These are phyloP conservation scores for Castanea mollissima DNA, from an alignment of 306 rosid genomes.

Conservation along the genomic window DNA sequence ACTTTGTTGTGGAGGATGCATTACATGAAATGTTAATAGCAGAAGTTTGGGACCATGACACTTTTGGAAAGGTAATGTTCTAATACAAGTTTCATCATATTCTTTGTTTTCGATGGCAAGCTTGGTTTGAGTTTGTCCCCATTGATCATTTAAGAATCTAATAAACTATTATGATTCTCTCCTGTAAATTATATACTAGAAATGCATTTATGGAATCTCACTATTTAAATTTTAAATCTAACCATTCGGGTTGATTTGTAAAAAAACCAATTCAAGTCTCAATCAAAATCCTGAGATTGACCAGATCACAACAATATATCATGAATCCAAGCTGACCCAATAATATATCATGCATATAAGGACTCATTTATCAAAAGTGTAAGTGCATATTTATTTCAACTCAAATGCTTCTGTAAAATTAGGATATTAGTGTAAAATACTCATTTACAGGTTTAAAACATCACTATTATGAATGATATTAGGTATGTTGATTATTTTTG, in stretches of 20 bases:
- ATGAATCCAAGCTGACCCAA: no score
- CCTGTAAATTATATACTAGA: not conserved
- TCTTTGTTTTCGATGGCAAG: not conserved
- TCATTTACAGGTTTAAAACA: no score
- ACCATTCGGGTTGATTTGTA: not conserved
- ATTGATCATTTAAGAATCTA: not conserved
- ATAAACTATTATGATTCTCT: not conserved
- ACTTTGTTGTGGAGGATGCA: constrained; percentile 94
- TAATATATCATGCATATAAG: no score
- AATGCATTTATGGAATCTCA: not conserved
- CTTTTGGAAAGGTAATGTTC: constrained; percentile 79
- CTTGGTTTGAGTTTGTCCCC: not conserved
- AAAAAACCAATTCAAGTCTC: not conserved
- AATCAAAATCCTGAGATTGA: not conserved
- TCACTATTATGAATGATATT: no score
- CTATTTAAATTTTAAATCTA: not conserved
- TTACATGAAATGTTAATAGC: constrained; percentile 77
- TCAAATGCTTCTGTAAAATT: no score
- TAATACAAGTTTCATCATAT: constrained; percentile 3
- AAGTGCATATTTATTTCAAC: no score
- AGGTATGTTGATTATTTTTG: no score
- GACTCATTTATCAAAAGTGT: no score
- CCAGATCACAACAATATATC: not conserved
- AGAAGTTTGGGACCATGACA: constrained; percentile 94
- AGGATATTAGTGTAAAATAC: no score